Percentiles rank a stretch among this genome's conserved stretches.
Conservation (phyloP, 192 early-diverging fungal genomes). For the Endogone sp. region DNA sequence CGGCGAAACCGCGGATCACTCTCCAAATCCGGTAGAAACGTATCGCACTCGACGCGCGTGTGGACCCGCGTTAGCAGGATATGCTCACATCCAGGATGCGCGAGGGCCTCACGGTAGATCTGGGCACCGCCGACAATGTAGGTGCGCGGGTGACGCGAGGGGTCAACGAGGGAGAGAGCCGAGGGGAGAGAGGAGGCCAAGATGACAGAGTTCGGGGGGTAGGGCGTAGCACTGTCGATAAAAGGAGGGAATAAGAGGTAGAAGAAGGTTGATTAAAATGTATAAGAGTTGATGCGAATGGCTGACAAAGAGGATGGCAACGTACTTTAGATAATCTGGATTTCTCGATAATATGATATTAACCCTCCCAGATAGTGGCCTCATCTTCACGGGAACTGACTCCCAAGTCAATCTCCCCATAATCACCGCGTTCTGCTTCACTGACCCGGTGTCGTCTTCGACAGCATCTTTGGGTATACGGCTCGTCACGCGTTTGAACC, state of each 20-base stretch:
- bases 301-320: background rate
- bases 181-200: slow-evolving; percentile 44
- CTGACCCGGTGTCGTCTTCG: background rate
- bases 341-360: slow-evolving; percentile 85
- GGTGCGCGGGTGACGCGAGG: slow-evolving; percentile 37
- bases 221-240: slow-evolving; percentile 5
- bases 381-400: slow-evolving; percentile 77
- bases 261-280: no score
- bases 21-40: slow-evolving; percentile 68
- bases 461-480: slow-evolving; percentile 14
- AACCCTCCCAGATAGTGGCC: slow-evolving; percentile 72
- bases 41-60: slow-evolving; percentile 64
- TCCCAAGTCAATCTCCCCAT: slow-evolving; percentile 96
- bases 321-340: slow-evolving; percentile 39
- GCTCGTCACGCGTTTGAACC: slow-evolving; percentile 71
- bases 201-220: slow-evolving; percentile 16
- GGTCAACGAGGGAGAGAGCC: slow-evolving; percentile 50
- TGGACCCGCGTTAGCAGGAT: slow-evolving; percentile 72
- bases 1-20: slow-evolving; percentile 20
- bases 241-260: background rate
- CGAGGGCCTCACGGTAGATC: slow-evolving; percentile 70
- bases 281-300: background rate
- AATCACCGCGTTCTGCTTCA: slow-evolving; percentile 71
- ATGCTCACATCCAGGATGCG: slow-evolving; percentile 44
- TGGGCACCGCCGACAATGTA: slow-evolving; percentile 81